A percentile compares a stretch with the other conserved stretches of the same genome.
Conservation (phyloP, 2,329 filamentous ascomycete species). For the Calonectria fujianensis region DNA sequence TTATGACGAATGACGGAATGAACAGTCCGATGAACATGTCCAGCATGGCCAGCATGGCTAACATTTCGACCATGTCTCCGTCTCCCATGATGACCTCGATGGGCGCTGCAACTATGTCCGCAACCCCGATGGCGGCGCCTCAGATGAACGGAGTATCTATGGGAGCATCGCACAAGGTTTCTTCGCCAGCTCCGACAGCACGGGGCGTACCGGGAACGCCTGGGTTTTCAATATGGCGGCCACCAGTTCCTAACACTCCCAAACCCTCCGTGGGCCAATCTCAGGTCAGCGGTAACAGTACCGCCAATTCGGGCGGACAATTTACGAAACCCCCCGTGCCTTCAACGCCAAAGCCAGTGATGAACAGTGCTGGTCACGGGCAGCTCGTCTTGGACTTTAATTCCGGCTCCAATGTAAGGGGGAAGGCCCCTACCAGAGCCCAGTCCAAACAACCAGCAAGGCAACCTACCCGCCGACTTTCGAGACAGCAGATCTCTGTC, state of each 20-base stretch:
- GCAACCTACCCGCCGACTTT: slow-evolving; percentile 52
- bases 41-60: slow-evolving; percentile 1
- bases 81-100: slow-evolving; percentile 49
- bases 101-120: slow-evolving; percentile 47
- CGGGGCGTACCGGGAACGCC: slow-evolving; percentile 58
- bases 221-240: slow-evolving; percentile 62
- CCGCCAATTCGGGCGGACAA: slow-evolving; percentile 54
- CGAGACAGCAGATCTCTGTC: slow-evolving; percentile 46
- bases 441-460: slow-evolving; percentile 54
- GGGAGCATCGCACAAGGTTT: slow-evolving; percentile 48
- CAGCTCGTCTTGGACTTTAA: slow-evolving; percentile 63
- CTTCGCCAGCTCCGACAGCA: slow-evolving; percentile 44
- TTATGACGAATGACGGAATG: slow-evolving; percentile 57
- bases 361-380: slow-evolving; percentile 59
- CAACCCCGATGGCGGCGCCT: slow-evolving; percentile 46
- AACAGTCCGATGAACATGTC: slow-evolving; percentile 53
- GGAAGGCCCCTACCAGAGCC: slow-evolving; percentile 60
- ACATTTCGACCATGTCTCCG: slow-evolving; percentile 25
- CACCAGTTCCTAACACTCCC: slow-evolving; percentile 56
- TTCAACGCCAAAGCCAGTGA: slow-evolving; percentile 62
- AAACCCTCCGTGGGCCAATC: slow-evolving; percentile 51
- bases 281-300: slow-evolving; percentile 47
- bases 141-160: slow-evolving; percentile 52
- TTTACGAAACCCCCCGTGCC: slow-evolving; percentile 62
- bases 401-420: slow-evolving; percentile 57